Evolutionary conservation across 163 green algal species (phyloP).

Genomic region (Scenedesmus sp.): DNA sequence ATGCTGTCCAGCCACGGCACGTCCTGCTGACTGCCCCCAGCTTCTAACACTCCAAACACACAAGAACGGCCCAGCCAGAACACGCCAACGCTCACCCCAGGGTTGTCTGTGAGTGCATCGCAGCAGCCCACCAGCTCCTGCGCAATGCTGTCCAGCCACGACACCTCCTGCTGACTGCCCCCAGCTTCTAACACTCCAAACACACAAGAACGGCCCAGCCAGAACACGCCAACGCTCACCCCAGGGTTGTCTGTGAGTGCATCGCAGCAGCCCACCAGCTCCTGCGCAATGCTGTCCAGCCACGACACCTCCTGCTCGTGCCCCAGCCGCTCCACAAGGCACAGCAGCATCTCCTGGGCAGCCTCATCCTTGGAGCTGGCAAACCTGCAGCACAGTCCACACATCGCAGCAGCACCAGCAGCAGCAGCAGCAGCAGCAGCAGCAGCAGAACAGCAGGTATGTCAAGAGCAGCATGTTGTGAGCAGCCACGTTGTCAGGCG

Average conservation of each 20-base stretch:
- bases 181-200: background rate
- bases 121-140: conserved; percentile 48
- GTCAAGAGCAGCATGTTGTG: background rate
- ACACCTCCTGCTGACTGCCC: conserved; percentile 36
- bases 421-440: background rate
- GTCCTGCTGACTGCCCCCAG: conserved; percentile 28
- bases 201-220: too few species aligned
- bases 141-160: conserved; percentile 36
- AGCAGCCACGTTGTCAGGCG: too few species aligned
- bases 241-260: background rate
- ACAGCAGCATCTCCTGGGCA: conserved; percentile 23
- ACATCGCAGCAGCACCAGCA: background rate
- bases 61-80: background rate
- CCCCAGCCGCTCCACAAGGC: conserved; percentile 42
- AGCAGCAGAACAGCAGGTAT: background rate
- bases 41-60: background rate
- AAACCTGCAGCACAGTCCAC: background rate
- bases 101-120: conserved; percentile 6
- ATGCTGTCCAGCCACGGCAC: conserved; percentile 42
- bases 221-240: background rate
- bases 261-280: conserved; percentile 44
- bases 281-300: conserved; percentile 52
- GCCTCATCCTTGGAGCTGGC: background rate
- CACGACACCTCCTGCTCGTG: conserved; percentile 54
- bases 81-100: background rate